These are phyloP conservation scores for Rhizoctonia solani DNA, from an alignment of 1,284 basidiomycete genomes.

Conservation along the genomic window DNA sequence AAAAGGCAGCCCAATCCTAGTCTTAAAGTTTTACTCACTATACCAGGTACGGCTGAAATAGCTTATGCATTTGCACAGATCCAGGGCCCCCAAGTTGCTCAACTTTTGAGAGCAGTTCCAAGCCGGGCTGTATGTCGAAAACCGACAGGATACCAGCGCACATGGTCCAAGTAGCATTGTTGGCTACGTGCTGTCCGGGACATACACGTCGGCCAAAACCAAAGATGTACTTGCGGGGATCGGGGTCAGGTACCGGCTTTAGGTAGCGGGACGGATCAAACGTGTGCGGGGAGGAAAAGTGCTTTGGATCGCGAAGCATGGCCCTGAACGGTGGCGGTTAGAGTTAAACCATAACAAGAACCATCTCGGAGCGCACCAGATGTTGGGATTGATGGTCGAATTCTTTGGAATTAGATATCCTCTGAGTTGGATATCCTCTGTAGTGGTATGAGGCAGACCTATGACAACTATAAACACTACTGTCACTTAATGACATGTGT, in stretches of 20 bases:
- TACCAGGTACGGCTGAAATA: not conserved
- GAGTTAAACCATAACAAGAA: not conserved
- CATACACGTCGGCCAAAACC: constrained; percentile 18
- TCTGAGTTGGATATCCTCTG: not conserved
- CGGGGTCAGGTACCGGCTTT: constrained; percentile 4
- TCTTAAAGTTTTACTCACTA: not conserved
- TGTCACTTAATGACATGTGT: not conserved
- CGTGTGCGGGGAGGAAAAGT: not conserved
- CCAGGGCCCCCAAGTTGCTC: not conserved
- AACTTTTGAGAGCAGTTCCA: not conserved
- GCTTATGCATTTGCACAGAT: not conserved
- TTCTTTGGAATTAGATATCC: constrained; percentile 12
- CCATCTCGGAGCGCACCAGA: not conserved
- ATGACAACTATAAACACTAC: not conserved
- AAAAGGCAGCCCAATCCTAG: too few species aligned
- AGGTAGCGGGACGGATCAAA: constrained; percentile 11
- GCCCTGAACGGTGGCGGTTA: not conserved
- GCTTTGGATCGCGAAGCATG: constrained; percentile 5
- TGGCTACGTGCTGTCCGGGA: constrained; percentile 1
- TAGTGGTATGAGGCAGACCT: constrained; percentile 5
- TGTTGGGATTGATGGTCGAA: not conserved
- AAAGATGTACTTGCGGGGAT: constrained; percentile 13
- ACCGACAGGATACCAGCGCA: constrained; percentile 8
- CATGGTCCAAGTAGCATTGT: constrained; percentile 2
- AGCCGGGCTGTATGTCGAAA: not conserved